Evolutionary conservation across 169 alveolate species (phyloP).

Genomic region (Plasmodium cynomolgi): DNA sequence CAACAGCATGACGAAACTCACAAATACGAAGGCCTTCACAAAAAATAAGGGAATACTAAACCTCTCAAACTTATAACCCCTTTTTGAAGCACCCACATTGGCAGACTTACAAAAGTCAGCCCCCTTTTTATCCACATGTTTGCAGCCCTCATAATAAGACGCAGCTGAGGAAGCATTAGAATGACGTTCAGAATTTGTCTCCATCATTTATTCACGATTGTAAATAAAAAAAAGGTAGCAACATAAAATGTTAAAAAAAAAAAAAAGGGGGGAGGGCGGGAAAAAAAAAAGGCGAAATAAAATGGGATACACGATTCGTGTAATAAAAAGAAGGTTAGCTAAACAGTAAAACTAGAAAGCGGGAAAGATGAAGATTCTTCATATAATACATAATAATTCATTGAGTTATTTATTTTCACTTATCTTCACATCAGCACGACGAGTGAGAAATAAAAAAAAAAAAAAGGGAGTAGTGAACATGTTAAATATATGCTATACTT

Average conservation of each 20-base stretch:
- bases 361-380: background rate
- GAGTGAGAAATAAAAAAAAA: too few relatives aligned
- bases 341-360: background rate
- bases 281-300: background rate
- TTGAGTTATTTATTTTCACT: background rate
- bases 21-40: background rate
- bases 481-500: background rate
- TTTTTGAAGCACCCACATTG: background rate
- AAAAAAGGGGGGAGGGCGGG: background rate
- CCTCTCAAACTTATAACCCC: background rate
- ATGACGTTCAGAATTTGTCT: background rate
- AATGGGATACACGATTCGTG: background rate
- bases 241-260: background rate
- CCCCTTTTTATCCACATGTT: background rate
- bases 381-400: background rate
- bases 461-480: background rate
- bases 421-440: background rate
- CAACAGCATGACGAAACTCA: background rate
- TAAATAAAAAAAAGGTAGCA: background rate
- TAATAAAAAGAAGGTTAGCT: background rate
- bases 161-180: background rate
- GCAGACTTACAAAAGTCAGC: background rate
- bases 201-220: background rate
- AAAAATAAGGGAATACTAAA: background rate
- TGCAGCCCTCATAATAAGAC: background rate